phyloP scores from a whole-genome alignment of 2,329 filamentous ascomycete species.

The Bipolaris gigantea region DNA sequence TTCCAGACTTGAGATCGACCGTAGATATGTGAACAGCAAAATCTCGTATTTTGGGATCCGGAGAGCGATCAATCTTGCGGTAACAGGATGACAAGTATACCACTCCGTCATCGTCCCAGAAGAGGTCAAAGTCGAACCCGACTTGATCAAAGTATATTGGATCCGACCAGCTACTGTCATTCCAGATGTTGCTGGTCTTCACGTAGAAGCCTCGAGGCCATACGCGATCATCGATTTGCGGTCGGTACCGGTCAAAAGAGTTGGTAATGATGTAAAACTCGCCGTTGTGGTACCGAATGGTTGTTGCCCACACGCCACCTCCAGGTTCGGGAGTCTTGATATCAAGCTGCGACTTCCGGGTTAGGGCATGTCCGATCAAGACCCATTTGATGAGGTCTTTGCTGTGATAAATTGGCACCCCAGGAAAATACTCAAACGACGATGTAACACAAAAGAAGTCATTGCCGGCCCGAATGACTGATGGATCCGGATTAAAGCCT shows the following conservation, averaged over 20 bases:
- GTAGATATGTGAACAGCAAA: constrained; percentile 37
- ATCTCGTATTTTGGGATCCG: constrained; percentile 24
- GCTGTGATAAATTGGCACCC: constrained; percentile 57
- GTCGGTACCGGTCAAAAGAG: constrained; percentile 31
- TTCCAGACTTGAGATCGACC: constrained; percentile 38
- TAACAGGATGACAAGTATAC: constrained; percentile 46
- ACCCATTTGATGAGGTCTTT: constrained; percentile 57
- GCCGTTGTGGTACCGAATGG: constrained; percentile 22
- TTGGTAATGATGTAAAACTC: constrained; percentile 27
- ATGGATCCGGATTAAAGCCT: constrained; percentile 56
- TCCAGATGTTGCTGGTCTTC: constrained; percentile 24
- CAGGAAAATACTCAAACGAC: constrained; percentile 57
- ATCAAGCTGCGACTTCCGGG: constrained; percentile 43
- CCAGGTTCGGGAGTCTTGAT: constrained; percentile 31
- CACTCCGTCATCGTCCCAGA: constrained; percentile 60
- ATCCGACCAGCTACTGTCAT: constrained; percentile 23
- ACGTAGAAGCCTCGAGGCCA: constrained; percentile 55
- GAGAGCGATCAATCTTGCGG: constrained; percentile 17
- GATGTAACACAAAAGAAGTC: constrained; percentile 57
- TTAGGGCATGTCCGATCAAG: constrained; percentile 45
- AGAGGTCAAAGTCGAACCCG: constrained; percentile 37
- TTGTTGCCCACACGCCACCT: constrained; percentile 27
- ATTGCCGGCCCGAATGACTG: constrained; percentile 46
- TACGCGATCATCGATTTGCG: constrained; percentile 37
- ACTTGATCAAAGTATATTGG: constrained; percentile 29